Evolutionary conservation across 495 filamentous ascomycete genomes (phyloP).

Genomic region (Pseudotulostoma volvatum): DNA sequence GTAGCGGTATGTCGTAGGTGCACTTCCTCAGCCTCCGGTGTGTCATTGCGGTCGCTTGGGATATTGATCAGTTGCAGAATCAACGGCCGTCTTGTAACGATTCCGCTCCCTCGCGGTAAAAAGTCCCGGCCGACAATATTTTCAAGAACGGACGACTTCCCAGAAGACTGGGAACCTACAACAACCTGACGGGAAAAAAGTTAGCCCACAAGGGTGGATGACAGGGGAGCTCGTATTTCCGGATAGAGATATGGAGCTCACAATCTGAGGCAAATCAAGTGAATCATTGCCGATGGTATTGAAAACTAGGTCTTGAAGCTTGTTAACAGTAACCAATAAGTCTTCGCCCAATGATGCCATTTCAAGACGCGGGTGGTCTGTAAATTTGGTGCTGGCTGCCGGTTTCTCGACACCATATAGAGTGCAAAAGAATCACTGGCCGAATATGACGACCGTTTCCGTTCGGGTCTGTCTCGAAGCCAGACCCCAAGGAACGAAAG

Average conservation of each 20-base stretch:
- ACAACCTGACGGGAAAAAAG: conserved; percentile 52
- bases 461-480: too few species aligned
- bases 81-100: conserved; percentile 84
- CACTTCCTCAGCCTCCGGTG: conserved; percentile 45
- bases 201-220: conserved; percentile 4
- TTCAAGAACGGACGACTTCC: conserved; percentile 97
- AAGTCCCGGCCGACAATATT: conserved; percentile 98
- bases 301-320: conserved; percentile 94
- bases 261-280: conserved; percentile 93
- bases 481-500: too few species aligned
- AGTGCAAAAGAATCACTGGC: too few species aligned
- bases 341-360: conserved; percentile 79
- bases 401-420: too few species aligned
- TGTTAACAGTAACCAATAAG: conserved; percentile 82
- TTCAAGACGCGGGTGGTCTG: too few species aligned
- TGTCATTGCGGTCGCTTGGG: conserved; percentile 57
- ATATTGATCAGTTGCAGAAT: conserved; percentile 98
- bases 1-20: conserved; percentile 53
- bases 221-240: conserved; percentile 1
- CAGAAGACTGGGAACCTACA: conserved; percentile 94
- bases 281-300: conserved; percentile 99
- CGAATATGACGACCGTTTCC: too few species aligned
- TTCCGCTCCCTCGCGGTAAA: conserved; percentile 86
- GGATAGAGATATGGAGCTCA: conserved; percentile 29
- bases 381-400: too few species aligned